Conservation (phyloP, 169 alveolate species). For the Plasmodium yoelii region DNA sequence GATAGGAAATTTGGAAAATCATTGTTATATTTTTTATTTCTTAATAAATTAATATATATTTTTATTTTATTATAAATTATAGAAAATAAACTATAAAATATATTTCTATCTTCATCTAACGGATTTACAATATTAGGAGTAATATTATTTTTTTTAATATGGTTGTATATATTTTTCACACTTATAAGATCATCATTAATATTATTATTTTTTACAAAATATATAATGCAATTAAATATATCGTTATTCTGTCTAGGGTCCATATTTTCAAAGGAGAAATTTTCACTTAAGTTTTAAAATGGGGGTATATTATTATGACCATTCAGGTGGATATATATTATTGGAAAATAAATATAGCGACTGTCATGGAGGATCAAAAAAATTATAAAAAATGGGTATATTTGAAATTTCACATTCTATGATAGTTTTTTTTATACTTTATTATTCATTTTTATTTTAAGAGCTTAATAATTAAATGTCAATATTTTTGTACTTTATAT, state of each 20-base stretch:
- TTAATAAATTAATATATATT: conserved; percentile 5
- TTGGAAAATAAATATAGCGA: too few species aligned
- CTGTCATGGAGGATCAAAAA: too few species aligned
- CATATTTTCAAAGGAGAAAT: neutral
- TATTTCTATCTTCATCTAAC: conserved; percentile 23
- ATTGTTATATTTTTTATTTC: neutral
- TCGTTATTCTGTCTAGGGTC: conserved; percentile 2
- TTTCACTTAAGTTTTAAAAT: neutral
- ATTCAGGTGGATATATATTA: too few species aligned
- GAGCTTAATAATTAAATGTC: too few species aligned
- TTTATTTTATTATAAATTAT: conserved; percentile 33
- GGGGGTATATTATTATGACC: neutral
- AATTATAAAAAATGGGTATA: too few species aligned
- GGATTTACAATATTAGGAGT: neutral
- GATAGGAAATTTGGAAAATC: neutral
- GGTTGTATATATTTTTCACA: conserved; percentile 22
- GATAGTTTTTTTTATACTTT: too few species aligned
- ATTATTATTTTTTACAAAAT: conserved; percentile 24
- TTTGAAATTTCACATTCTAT: too few species aligned
- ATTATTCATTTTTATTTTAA: too few species aligned
- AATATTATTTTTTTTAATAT: conserved; percentile 17
- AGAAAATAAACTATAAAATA: conserved; percentile 21
- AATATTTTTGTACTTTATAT: too few species aligned
- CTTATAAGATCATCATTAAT: conserved; percentile 15
- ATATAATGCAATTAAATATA: conserved; percentile 5